Evolutionary conservation across 208 protist genomes (phyloP), one percentile per base, ranked within the genome.

Genomic region (Trypanosoma cruzi): DNA sequence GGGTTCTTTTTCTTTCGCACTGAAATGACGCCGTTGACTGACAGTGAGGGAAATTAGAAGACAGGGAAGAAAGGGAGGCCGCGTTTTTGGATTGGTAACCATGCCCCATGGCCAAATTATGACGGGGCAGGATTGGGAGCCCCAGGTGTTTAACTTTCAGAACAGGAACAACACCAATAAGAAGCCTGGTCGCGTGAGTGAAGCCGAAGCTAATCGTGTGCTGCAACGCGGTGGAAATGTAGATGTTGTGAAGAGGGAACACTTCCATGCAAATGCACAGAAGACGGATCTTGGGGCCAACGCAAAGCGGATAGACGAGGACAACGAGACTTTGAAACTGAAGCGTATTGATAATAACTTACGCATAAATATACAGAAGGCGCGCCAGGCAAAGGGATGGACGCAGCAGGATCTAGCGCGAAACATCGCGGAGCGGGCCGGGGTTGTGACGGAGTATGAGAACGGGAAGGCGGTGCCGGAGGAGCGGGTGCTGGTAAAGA

Each of bases 361-460:
- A 34, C 85, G 90, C 46, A 67, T 92, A 13, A 75, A 80, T 37
- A 95, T 97, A 62, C 84, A 88, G 79, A 81, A 87, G 68, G 90
- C 87, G 2, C 85, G 93, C 13, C 88, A 94, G 71, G 83, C 74
- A 34, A 81, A 94, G 29, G 88, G 91, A 56, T 96, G 89, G 93
- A 94, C 85, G 0, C 90, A 96, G 67, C 84, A 94, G 54, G 89
- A 96, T 28, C 76, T 97, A 4, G 93, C 93, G 2, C 85, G 92
- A 66, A 71, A 73, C 42, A 96, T 96, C 37, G 81, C 87, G 3
- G 89, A 97, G 76, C 85, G 87, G 22, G 88, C 75, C n/a, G 86
- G 80, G 0, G 85, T 95, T 13, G 89, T 97, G 56, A 88, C 82
- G 13, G 94, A 98, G 70, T 98, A 98, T 67, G 96, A 98, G 69